phyloP scores from a whole-genome alignment of 306 rosid genomes.

The Cicer pinnatifidum region DNA sequence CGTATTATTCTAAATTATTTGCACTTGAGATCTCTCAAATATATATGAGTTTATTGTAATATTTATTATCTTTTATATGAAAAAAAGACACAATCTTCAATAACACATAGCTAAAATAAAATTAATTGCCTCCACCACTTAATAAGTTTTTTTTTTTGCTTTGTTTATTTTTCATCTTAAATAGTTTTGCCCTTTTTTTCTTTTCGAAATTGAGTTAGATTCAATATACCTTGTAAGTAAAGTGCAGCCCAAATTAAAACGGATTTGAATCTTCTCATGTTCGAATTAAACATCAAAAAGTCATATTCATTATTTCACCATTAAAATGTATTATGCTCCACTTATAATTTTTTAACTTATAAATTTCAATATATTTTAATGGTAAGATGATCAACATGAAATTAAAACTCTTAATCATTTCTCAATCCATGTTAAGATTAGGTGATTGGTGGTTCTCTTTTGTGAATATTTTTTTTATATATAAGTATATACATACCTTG shows the following conservation, averaged over 20 bases:
- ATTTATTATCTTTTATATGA: no score
- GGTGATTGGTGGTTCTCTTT: slow-evolving; percentile 35
- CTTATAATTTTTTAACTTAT: no score
- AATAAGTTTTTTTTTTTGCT: not conserved
- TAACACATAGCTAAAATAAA: not conserved
- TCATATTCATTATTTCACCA: no score
- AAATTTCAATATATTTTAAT: no score
- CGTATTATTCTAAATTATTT: no score
- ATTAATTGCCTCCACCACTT: not conserved
- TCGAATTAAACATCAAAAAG: no score
- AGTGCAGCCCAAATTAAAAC: slow-evolving; percentile 34
- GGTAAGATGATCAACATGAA: not conserved
- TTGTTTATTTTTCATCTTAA: slow-evolving; percentile 2
- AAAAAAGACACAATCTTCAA: slow-evolving; percentile 43
- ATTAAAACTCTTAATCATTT: slow-evolving; percentile 38
- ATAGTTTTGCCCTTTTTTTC: not conserved
- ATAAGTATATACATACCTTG: no score
- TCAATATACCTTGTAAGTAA: slow-evolving; percentile 29
- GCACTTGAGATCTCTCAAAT: no score
- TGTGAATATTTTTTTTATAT: not conserved
- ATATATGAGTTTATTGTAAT: no score
- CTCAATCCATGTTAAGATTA: slow-evolving; percentile 23
- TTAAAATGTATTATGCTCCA: no score
- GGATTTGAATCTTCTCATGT: no score
- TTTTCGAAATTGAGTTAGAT: slow-evolving; percentile 36